phyloP scores from a whole-genome alignment of 164 flowering plant genomes.

The Hamamelis virginiana region DNA sequence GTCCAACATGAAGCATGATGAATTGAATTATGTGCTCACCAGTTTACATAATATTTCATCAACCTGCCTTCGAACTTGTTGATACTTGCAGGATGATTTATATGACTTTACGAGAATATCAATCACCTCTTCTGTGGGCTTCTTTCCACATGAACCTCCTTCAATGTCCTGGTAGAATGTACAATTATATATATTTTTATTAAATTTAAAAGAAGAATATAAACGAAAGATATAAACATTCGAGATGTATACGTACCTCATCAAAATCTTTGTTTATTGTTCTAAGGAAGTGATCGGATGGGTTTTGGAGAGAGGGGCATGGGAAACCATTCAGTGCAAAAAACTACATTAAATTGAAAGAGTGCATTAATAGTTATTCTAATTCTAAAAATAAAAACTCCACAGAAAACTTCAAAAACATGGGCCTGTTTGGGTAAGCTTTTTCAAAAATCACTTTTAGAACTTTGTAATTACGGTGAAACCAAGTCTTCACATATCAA shows the following conservation, averaged over 20 bases:
- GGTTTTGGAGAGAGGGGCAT: constrained; percentile 92
- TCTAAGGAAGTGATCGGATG: constrained; percentile 92
- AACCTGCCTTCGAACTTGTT: constrained; percentile 56
- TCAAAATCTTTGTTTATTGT: constrained; percentile 94
- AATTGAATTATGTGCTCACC: constrained; percentile 42
- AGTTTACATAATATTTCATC: constrained; percentile 79
- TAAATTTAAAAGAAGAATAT: too few species aligned
- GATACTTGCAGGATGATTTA: constrained; percentile 54
- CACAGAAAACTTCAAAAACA: too few species aligned
- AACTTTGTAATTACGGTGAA: too few species aligned
- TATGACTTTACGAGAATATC: constrained; percentile 57
- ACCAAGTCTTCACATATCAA: too few species aligned
- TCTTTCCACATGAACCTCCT: constrained; percentile 44
- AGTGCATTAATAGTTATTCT: too few species aligned
- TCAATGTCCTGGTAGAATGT: background rate
- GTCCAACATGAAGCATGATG: background rate
- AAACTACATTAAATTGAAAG: constrained; percentile 48
- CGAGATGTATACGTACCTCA: too few species aligned
- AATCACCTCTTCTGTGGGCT: constrained; percentile 82
- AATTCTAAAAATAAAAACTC: too few species aligned
- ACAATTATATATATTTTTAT: background rate
- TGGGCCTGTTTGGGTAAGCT: too few species aligned
- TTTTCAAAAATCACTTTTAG: too few species aligned
- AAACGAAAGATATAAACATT: constrained; percentile 35
- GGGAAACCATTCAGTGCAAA: constrained; percentile 96